Conservation (phyloP, 2,329 filamentous ascomycete genomes). For the Phialocephala subalpina region DNA sequence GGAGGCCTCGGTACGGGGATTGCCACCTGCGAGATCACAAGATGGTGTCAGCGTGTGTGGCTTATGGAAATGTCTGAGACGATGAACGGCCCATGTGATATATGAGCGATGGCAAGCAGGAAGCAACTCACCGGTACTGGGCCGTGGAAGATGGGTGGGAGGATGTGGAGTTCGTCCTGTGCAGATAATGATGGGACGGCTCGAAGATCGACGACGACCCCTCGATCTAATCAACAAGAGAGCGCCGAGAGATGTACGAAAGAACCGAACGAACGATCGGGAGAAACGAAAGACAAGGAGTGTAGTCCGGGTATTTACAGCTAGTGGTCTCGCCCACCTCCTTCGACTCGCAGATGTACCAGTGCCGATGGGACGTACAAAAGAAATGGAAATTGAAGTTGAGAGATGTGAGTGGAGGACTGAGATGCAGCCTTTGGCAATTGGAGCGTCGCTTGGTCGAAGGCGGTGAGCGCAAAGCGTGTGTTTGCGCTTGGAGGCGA, state of each 20-base stretch:
- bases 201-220: conserved; percentile 24
- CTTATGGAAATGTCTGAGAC: conserved; percentile 31
- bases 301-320: conserved; percentile 1
- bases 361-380: neutral
- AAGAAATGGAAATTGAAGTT: neutral
- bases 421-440: neutral
- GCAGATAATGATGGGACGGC: conserved; percentile 9
- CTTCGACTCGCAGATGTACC: neutral
- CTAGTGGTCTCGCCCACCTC: neutral
- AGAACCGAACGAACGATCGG: conserved; percentile 13
- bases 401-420: conserved; percentile 7
- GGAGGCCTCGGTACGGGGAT: conserved; percentile 33
- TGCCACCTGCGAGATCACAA: conserved; percentile 40
- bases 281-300: conserved; percentile 9
- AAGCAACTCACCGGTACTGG: neutral
- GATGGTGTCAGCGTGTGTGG: conserved; percentile 37
- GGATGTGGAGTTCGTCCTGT: neutral
- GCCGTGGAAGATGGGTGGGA: conserved; percentile 12
- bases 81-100: conserved; percentile 32
- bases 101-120: neutral
- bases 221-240: conserved; percentile 16
- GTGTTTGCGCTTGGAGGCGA: too few relatives aligned
- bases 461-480: neutral
- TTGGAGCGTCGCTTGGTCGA: neutral
- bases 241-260: conserved; percentile 7